Conservation (phyloP, 805 yeast genomes). For the Sugiyamaella valdiviana region DNA sequence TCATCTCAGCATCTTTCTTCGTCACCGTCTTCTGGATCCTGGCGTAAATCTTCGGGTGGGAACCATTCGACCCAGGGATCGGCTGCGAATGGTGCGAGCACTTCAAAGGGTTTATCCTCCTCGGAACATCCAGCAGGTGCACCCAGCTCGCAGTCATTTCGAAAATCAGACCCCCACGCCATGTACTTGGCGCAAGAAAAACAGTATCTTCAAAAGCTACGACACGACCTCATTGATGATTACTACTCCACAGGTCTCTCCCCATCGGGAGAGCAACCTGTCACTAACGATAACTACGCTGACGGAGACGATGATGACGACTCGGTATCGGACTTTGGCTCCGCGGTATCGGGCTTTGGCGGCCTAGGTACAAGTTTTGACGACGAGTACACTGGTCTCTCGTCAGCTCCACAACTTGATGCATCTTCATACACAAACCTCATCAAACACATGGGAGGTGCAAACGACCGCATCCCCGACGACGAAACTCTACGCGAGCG, state of each 20-base stretch:
- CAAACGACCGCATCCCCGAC: conserved; percentile 26
- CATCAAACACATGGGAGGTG: conserved; percentile 11
- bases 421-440: neutral
- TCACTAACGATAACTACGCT: conserved; percentile 22
- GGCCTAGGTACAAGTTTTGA: conserved; percentile 31
- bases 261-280: conserved; percentile 26
- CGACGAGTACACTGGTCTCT: conserved; percentile 26
- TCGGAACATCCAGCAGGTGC: too few species aligned
- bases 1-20: conserved; percentile 4
- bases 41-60: neutral
- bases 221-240: conserved; percentile 58
- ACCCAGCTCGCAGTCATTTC: conserved; percentile 8
- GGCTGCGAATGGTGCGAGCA: neutral
- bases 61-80: neutral
- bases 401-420: conserved; percentile 4
- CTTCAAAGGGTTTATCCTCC: too few species aligned
- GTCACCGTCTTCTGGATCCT: neutral
- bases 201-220: conserved; percentile 56
- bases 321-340: conserved; percentile 20
- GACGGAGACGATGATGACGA: conserved; percentile 31
- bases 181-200: conserved; percentile 59
- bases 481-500: conserved; percentile 47
- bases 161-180: conserved; percentile 25
- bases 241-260: conserved; percentile 64
- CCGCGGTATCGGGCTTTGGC: conserved; percentile 27